Evolutionary conservation across 2,329 filamentous ascomycete species (phyloP).

Genomic region (Gnomoniopsis smithogilvyi): DNA sequence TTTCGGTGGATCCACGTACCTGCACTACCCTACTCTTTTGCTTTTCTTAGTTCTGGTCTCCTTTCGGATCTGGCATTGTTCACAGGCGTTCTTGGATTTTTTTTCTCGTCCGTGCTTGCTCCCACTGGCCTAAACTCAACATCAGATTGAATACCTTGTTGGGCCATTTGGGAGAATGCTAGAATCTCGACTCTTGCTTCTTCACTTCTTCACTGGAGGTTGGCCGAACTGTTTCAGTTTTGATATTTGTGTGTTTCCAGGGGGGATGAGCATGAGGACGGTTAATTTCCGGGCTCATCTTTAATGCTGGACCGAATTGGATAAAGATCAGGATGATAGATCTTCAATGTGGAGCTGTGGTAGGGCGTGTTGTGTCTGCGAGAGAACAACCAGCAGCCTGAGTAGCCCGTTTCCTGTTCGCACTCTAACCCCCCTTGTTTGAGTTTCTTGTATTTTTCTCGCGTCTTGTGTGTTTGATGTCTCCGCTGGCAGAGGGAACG

Average conservation of each 20-base stretch:
- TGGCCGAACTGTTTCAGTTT: slow-evolving; percentile 12
- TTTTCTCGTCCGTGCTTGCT: slow-evolving; percentile 10
- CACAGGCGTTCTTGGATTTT: slow-evolving; percentile 14
- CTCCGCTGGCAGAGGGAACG: slow-evolving; percentile 6
- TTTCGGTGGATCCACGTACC: slow-evolving; percentile 11
- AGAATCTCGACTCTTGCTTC: slow-evolving; percentile 14
- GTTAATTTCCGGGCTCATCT: slow-evolving; percentile 7
- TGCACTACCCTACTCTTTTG: slow-evolving; percentile 10
- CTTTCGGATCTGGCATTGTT: slow-evolving; percentile 4
- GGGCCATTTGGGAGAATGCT: slow-evolving; percentile 18
- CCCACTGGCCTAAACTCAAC: slow-evolving; percentile 11
- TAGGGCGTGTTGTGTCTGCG: slow-evolving; percentile 7
- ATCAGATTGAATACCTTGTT: slow-evolving; percentile 15
- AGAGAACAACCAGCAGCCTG: slow-evolving; percentile 1
- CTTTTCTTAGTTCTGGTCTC: slow-evolving; percentile 5
- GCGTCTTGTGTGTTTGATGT: slow-evolving; percentile 6
- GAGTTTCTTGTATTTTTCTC: background rate
- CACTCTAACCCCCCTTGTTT: background rate
- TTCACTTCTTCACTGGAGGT: slow-evolving; percentile 18
- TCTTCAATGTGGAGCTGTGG: slow-evolving; percentile 9
- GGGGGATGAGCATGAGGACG: slow-evolving; percentile 3
- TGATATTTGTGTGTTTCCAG: slow-evolving; percentile 3
- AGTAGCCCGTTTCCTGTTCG: slow-evolving; percentile 6
- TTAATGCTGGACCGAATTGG: slow-evolving; percentile 11
- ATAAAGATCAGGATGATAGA: slow-evolving; percentile 8